Evolutionary conservation across 805 yeast species (phyloP), one percentile per base, ranked within the genome.

Genomic region (Diddensiella transvaalensis): DNA sequence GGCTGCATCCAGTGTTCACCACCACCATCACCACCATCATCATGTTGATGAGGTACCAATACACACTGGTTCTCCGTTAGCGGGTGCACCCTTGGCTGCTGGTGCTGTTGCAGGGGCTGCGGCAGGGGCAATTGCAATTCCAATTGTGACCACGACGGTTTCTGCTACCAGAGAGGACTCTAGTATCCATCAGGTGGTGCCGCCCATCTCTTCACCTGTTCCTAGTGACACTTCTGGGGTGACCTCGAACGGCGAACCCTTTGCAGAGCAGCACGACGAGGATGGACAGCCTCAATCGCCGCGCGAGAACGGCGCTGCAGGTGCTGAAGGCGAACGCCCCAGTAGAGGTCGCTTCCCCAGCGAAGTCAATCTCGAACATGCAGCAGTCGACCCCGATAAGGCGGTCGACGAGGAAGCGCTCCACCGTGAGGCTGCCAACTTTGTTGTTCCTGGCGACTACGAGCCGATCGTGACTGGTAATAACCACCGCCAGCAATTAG

Each of bases 201-300:
- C 48, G 8, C 54, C 54, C 2, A 53, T 48, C 22, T 44, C 56
- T 3, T 50, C 58, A 10, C 56, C 61, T 2, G 56, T 49, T 6
- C 52, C 44, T 6, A 54, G 60, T 3, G 60, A 53, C 33, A 57
- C 57, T 2, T 55, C 61, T n/a, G 61, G 45, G 5, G 60, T 55
- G 26, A 55, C 61, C 2, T 56, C 59, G 26, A 58, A 47, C 30
- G 60, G 61, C 19, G 61, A 57, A 45, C 62, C 62, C 1, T 58
- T 47, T 39, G 45, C 40, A 8, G 53, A 40, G n/a, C 46, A 32
- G 3, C 49, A 35, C 5, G 42, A 37, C n/a, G 47, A 19, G 37
- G n/a, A n/a, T n/a, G n/a, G n/a, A n/a, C 18, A n/a, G 30, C 22
- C 29, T 17, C 42, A 19, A 18, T 10, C 26, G 13, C 40, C 18